These are phyloP conservation scores for Hypsizygus ulmarius DNA, from an alignment of 1,284 basidiomycete species.

Conservation along the genomic window DNA sequence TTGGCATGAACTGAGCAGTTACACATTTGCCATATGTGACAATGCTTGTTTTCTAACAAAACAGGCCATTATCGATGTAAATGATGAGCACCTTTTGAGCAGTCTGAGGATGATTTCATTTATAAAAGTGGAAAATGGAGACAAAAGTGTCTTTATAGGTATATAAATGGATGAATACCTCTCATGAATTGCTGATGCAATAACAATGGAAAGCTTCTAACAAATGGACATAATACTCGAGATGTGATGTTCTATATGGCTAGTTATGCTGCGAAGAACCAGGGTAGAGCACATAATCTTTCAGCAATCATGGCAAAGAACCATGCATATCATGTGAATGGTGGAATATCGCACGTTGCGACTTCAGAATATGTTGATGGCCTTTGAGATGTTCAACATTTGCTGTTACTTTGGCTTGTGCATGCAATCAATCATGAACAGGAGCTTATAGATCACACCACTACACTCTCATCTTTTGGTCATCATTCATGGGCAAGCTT, in stretches of 20 bases:
- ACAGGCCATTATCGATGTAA: constrained; percentile 28
- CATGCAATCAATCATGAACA: constrained; percentile 29
- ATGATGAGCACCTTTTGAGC: constrained; percentile 31
- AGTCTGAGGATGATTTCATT: constrained; percentile 5
- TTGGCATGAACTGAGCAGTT: constrained; percentile 28
- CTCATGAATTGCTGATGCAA: constrained; percentile 20
- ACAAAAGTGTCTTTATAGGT: constrained; percentile 19
- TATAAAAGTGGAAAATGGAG: constrained; percentile 24
- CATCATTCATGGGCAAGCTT: constrained; percentile 1
- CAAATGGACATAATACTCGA: constrained; percentile 25
- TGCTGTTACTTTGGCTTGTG: constrained; percentile 1
- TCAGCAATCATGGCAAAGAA: constrained; percentile 32
- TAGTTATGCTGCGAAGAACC: constrained; percentile 29
- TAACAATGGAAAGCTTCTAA: constrained; percentile 29
- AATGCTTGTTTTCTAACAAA: constrained; percentile 23
- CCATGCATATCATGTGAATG: constrained; percentile 27
- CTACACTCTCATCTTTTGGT: constrained; percentile 27
- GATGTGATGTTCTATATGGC: constrained; percentile 26
- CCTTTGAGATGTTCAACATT: constrained; percentile 20
- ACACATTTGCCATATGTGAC: constrained; percentile 27
- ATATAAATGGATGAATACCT: constrained; percentile 27
- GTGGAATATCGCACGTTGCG: no score
- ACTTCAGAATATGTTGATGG: constrained; percentile 13
- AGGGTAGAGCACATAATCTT: constrained; percentile 24
- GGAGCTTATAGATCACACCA: constrained; percentile 31